Percentiles rank a stretch among this genome's conserved stretches.
These are phyloP conservation scores for Yarrowia porcina DNA, from an alignment of 805 yeast species.

Conservation along the genomic window DNA sequence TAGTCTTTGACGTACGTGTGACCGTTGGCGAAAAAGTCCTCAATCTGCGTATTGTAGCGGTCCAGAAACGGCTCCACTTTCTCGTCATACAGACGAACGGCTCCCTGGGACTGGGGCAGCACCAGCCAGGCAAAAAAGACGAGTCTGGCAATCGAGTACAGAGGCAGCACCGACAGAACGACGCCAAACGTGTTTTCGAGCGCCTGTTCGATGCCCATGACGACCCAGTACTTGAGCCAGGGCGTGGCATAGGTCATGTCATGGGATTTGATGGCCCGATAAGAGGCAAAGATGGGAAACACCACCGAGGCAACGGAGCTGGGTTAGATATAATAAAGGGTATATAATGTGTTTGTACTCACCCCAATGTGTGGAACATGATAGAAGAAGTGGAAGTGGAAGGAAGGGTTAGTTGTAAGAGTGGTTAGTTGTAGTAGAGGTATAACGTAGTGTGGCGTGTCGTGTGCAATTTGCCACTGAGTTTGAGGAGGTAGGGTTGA, in stretches of 20 bases:
- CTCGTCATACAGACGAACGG: slow-evolving; percentile 42
- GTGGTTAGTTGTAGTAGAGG: background rate
- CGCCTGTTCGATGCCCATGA: slow-evolving; percentile 45
- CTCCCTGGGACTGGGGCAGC: slow-evolving; percentile 49
- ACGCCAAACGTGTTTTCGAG: slow-evolving; percentile 45
- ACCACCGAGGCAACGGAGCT: slow-evolving; percentile 44
- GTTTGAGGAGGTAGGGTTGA: background rate
- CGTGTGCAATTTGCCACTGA: slow-evolving; percentile 23
- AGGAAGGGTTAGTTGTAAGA: too few relatives aligned
- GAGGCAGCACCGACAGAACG: slow-evolving; percentile 52
- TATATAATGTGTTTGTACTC: background rate
- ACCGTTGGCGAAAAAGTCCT: slow-evolving; percentile 32
- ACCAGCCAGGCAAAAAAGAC: slow-evolving; percentile 60
- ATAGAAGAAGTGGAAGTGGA: too few relatives aligned
- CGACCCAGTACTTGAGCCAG: slow-evolving; percentile 67
- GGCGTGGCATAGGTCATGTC: slow-evolving; percentile 41
- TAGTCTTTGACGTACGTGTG: slow-evolving; percentile 28
- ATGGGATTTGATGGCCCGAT: slow-evolving; percentile 50
- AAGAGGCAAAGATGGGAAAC: slow-evolving; percentile 62
- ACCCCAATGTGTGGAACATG: slow-evolving; percentile 21
- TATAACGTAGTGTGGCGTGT: too few relatives aligned
- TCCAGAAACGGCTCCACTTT: slow-evolving; percentile 43
- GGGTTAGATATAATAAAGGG: slow-evolving; percentile 1
- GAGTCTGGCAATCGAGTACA: slow-evolving; percentile 49
- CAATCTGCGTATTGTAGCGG: slow-evolving; percentile 40